Evolutionary conservation across 257 asterid genomes (phyloP).

Genomic region (Nicotiana tomentosiformis): DNA sequence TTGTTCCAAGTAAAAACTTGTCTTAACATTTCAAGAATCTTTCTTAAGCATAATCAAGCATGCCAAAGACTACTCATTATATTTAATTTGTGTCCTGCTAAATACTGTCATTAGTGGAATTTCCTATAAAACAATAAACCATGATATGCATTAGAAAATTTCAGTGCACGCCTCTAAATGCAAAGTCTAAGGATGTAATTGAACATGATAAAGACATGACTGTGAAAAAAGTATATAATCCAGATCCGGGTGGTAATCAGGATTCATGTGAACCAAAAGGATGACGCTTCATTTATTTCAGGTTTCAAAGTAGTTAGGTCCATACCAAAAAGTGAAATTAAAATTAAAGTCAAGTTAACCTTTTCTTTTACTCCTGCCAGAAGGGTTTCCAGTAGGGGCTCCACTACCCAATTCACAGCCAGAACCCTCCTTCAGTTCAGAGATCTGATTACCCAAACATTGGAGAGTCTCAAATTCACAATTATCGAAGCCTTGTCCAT

Average conservation of each 20-base stretch:
- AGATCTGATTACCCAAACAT: slow-evolving; percentile 18
- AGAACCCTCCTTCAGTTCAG: slow-evolving; percentile 16
- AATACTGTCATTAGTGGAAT: neutral
- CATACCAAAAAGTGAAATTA: neutral
- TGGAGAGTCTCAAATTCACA: slow-evolving; percentile 27
- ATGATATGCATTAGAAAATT: neutral
- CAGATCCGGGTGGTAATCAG: neutral
- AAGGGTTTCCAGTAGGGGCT: neutral
- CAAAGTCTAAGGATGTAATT: neutral
- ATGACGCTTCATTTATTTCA: neutral
- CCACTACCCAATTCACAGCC: slow-evolving; percentile 7
- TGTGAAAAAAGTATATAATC: neutral
- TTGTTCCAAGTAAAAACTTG: neutral
- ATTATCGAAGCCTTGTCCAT: slow-evolving; percentile 30
- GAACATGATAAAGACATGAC: neutral
- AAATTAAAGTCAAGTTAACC: slow-evolving; percentile 6
- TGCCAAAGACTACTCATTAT: neutral
- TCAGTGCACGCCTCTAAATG: neutral
- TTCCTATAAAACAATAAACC: neutral
- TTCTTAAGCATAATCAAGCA: neutral
- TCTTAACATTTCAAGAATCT: neutral
- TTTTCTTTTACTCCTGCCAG: slow-evolving; percentile 16
- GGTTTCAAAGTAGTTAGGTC: neutral
- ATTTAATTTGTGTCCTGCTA: neutral
- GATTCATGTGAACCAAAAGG: neutral